A percentile compares a stretch with the other conserved stretches of the same genome.
Conservation (phyloP, 768 basidiomycete species). For the Termitomyces titanicus region DNA sequence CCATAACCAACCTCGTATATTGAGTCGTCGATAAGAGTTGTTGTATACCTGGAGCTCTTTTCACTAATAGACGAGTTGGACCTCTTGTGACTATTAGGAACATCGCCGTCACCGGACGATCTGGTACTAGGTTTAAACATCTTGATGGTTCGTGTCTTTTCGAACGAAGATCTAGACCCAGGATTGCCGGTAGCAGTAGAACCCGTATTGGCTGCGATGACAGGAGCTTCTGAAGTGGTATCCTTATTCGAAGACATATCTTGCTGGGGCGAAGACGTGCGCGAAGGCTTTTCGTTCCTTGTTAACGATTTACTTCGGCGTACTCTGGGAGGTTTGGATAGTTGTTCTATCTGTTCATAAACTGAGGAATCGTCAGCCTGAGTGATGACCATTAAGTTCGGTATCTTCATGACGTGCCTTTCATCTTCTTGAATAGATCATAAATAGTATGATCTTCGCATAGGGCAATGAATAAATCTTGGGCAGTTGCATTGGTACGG, state of each 20-base stretch:
- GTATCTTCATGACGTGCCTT: slow-evolving; percentile 49
- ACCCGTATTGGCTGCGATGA: slow-evolving; percentile 20
- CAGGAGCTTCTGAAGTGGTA: slow-evolving; percentile 36
- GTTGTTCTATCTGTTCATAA: slow-evolving; percentile 72
- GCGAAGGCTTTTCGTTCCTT: slow-evolving; percentile 47
- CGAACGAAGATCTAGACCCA: slow-evolving; percentile 54
- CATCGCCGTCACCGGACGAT: slow-evolving; percentile 36
- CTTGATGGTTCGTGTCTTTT: slow-evolving; percentile 60
- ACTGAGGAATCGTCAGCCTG: slow-evolving; percentile 37
- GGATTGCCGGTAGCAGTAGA: slow-evolving; percentile 18
- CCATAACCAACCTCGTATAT: slow-evolving; percentile 31
- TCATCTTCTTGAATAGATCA: slow-evolving; percentile 80
- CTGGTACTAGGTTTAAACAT: slow-evolving; percentile 44
- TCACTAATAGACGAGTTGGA: slow-evolving; percentile 53
- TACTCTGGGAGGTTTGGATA: slow-evolving; percentile 54
- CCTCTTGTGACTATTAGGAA: slow-evolving; percentile 48
- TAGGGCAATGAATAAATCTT: slow-evolving; percentile 83
- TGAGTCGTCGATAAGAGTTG: slow-evolving; percentile 24
- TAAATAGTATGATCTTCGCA: slow-evolving; percentile 91
- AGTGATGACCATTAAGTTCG: neutral
- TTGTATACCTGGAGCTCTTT: slow-evolving; percentile 33
- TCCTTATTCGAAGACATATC: slow-evolving; percentile 34
- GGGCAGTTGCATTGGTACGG: slow-evolving; percentile 65
- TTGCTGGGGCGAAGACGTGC: slow-evolving; percentile 43
- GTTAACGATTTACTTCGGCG: slow-evolving; percentile 70